Evolutionary conservation across 2,329 filamentous ascomycete species (phyloP), one percentile per base, ranked within the genome.

Genomic region (Exophiala sp.): DNA sequence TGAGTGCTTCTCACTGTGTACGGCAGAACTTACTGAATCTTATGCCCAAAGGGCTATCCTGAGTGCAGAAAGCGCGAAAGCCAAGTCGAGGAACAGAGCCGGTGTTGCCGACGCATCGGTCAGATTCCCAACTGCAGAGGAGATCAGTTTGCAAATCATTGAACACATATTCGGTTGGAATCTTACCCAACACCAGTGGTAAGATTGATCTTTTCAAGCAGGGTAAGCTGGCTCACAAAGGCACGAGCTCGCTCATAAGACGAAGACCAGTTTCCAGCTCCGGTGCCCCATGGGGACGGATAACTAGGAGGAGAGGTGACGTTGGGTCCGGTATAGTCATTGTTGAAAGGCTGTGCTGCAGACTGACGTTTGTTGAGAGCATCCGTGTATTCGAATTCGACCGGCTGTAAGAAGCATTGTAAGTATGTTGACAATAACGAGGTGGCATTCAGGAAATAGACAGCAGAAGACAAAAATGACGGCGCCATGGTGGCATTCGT

Each of bases 121-220:
- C 88, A 46, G 81, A 74, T 69, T 79, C 69, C 86, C 86, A 89
- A 40, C 83, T 84, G 48, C 11, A 32, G 20, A 29, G 21, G 32
- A 45, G 21, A 41, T 68, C 47, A 66, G 60, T 2, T 20, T 35
- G 7, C 7, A 29, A 10, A 8, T 29, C 6, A 29, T n/a, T n/a
- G 7, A 9, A 7, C 9, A 24, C 7, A 32, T 10, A 52, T 56
- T 10, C 14, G 9, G 12, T 11, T 35, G 16, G 10, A 38, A 62
- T 73, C 84, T 70, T 73, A 92, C 82, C 91, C 91, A 60, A 87
- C 82, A 69, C 92, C 92, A 0, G 91, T 96, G 2, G 92, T 97
- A 60, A 99, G 70, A 70, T 97, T 97, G 71, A 97, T 90, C 75
- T 96, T 96, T 71, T 96, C 91, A 9, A 84, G 68, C 34, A 96